Percentiles rank a stretch among this genome's conserved stretches.
phyloP scores from a whole-genome alignment of 163 green algal species.

The Picocystis sp. region DNA sequence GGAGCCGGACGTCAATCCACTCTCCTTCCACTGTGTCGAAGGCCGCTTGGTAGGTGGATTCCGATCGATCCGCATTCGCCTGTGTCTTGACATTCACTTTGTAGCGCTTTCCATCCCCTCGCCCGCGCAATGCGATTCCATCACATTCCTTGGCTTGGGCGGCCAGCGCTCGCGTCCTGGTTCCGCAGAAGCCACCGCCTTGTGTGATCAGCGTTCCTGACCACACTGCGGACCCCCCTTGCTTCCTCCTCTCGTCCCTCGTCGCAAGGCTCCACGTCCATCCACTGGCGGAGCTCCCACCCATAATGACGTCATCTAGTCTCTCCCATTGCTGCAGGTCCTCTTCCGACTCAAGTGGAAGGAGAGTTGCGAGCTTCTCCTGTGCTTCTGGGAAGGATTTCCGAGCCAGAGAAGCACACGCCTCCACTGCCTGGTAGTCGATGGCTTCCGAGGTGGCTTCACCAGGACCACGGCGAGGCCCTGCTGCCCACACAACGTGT shows the following conservation, averaged over 20 bases:
- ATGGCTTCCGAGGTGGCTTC: no score
- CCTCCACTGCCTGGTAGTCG: no score
- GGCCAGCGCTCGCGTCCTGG: conserved; percentile 21
- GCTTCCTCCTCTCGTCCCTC: conserved; percentile 19
- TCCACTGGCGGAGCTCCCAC: conserved; percentile 28
- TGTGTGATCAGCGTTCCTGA: conserved; percentile 36
- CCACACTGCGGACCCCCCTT: conserved; percentile 37
- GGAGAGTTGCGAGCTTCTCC: no score
- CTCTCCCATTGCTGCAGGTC: conserved; percentile 19
- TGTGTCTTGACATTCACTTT: conserved; percentile 81
- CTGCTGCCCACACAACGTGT: conserved; percentile 30
- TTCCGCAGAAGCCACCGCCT: conserved; percentile 71
- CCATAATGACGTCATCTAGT: conserved; percentile 82
- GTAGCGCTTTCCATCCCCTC: conserved; percentile 56
- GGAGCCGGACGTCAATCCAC: conserved; percentile 50
- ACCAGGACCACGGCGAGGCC: conserved; percentile 5
- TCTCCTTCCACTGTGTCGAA: conserved; percentile 51
- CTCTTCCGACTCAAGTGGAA: conserved; percentile 15
- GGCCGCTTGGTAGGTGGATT: conserved; percentile 60
- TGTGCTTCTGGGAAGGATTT: no score
- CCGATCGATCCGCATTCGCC: conserved; percentile 37
- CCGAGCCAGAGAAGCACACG: no score
- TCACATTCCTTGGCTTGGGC: conserved; percentile 45
- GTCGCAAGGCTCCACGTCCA: conserved; percentile 11
- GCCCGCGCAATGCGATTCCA: conserved; percentile 47